These are phyloP conservation scores for Colletotrichum sp. DNA, from an alignment of 2,329 filamentous ascomycete species.

Conservation along the genomic window DNA sequence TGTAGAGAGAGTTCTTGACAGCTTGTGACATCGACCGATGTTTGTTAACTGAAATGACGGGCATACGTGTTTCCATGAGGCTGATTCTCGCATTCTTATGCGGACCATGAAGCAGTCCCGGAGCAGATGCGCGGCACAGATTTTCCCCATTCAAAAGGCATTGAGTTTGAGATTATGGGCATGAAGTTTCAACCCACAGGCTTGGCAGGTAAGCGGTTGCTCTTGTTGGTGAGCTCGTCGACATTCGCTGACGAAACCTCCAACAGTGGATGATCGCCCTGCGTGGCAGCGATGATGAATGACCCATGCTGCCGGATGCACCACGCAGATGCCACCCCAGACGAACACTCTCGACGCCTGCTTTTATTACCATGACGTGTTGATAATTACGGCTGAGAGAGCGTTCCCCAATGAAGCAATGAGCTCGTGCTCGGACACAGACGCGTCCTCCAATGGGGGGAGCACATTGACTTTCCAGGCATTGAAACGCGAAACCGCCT, in stretches of 20 bases:
- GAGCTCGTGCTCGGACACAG: slow-evolving; percentile 9
- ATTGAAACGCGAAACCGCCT: neutral
- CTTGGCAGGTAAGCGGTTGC: neutral
- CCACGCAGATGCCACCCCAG: neutral
- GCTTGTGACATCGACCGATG: neutral
- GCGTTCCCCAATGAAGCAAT: neutral
- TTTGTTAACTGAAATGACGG: neutral
- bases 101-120: neutral
- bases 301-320: neutral
- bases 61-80: neutral
- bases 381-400: neutral
- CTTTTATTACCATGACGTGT: neutral
- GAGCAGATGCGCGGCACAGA: neutral
- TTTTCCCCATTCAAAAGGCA: neutral
- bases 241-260: neutral
- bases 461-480: neutral
- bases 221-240: neutral
- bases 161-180: neutral
- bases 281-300: neutral
- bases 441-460: neutral
- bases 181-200: neutral
- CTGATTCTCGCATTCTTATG: neutral
- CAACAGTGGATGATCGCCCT: neutral
- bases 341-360: neutral
- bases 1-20: neutral